Evolutionary conservation across 495 filamentous ascomycete species (phyloP).

Genomic region (Elaphomyces granulatus): DNA sequence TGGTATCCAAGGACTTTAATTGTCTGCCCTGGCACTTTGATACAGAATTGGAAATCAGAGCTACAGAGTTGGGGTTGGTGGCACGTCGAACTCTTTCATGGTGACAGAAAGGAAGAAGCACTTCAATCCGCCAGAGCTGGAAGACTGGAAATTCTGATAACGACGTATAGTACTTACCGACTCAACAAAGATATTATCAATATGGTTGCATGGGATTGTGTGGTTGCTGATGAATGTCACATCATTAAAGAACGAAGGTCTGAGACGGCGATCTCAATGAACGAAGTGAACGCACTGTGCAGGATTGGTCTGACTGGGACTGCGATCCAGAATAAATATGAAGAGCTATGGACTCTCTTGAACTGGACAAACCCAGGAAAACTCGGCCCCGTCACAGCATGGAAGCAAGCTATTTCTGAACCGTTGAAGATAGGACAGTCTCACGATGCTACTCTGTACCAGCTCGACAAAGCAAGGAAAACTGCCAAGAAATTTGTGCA

Average conservation of each 20-base stretch:
- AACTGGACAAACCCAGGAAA: conserved; percentile 94
- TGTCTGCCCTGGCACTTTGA: conserved; percentile 76
- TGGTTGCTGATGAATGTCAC: conserved; percentile 96
- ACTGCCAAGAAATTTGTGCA: conserved; percentile 77
- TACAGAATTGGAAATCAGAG: conserved; percentile 83
- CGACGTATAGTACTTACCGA: conserved; percentile 82
- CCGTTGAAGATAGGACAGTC: conserved; percentile 79
- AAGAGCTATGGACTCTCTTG: conserved; percentile 90
- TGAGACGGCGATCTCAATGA: conserved; percentile 75
- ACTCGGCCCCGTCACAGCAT: conserved; percentile 63
- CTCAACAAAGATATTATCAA: conserved; percentile 63
- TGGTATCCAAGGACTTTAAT: conserved; percentile 89
- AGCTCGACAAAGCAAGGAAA: conserved; percentile 66
- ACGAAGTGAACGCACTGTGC: conserved; percentile 81
- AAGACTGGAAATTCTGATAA: conserved; percentile 75
- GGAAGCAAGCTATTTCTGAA: conserved; percentile 61
- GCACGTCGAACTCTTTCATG: conserved; percentile 75
- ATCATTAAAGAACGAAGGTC: conserved; percentile 69
- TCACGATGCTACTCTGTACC: conserved; percentile 76
- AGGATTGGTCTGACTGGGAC: conserved; percentile 90
- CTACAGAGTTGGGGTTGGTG: conserved; percentile 90
- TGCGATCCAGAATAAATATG: conserved; percentile 95
- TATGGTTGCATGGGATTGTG: conserved; percentile 82
- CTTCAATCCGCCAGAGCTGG: conserved; percentile 63
- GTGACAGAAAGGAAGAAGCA: conserved; percentile 53